Evolutionary conservation across 139 green algal species (phyloP).

Genomic region (Chlorella sp.): DNA sequence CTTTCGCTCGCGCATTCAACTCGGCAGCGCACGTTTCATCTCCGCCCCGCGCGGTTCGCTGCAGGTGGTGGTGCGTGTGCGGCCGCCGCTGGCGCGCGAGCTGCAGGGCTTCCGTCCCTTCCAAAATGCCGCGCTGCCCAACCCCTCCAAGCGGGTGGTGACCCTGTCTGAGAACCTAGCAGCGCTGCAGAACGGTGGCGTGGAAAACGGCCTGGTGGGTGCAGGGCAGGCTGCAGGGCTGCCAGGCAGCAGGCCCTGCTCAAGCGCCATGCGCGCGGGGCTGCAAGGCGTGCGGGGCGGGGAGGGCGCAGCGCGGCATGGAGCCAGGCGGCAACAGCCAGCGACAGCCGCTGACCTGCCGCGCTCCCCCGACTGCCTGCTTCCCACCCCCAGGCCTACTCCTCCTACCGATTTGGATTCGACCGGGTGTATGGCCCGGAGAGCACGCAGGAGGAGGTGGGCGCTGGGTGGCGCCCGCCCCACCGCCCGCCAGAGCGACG

Average conservation of each 20-base stretch:
- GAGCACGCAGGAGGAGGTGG: slow-evolving; percentile 70
- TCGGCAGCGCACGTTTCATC: too few relatives aligned
- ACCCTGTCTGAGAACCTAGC: slow-evolving; percentile 84
- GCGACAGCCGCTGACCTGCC: too few relatives aligned
- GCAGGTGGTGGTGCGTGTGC: slow-evolving; percentile 87
- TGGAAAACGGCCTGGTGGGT: slow-evolving; percentile 52
- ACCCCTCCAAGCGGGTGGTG: slow-evolving; percentile 55
- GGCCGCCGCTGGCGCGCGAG: slow-evolving; percentile 82
- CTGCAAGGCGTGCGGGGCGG: too few relatives aligned
- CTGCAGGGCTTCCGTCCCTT: slow-evolving; percentile 54
- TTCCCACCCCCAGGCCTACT: slow-evolving; percentile 51
- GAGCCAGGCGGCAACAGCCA: too few relatives aligned
- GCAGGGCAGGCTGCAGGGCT: too few relatives aligned
- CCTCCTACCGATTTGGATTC: slow-evolving; percentile 84
- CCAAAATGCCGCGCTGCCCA: slow-evolving; percentile 71
- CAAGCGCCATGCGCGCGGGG: too few relatives aligned
- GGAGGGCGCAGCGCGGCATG: too few relatives aligned
- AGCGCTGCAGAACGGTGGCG: slow-evolving; percentile 35
- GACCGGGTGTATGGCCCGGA: slow-evolving; percentile 88
- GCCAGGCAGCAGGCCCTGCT: too few relatives aligned
- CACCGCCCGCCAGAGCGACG: too few relatives aligned
- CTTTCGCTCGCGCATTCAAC: too few relatives aligned
- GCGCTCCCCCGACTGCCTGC: too few relatives aligned
- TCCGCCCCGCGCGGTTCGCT: background rate
- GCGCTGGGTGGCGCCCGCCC: too few relatives aligned